Percentiles rank a stretch among this genome's conserved stretches.
Evolutionary conservation across 345 rosid species (phyloP).

Genomic region (Eucalyptus polybractea): DNA sequence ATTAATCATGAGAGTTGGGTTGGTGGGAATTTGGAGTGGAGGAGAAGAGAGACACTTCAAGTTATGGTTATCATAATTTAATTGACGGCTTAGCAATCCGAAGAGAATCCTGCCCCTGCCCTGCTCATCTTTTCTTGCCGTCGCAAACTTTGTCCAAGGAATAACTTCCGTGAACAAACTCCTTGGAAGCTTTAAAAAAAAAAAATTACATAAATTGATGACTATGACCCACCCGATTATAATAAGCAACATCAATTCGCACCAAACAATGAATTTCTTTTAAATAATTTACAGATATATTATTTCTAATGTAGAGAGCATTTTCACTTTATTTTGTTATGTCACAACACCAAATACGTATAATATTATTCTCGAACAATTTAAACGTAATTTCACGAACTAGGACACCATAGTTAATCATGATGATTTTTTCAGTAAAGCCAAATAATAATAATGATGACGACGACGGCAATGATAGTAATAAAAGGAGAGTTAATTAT

Average conservation of each 20-base stretch:
- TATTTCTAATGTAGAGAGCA: not conserved
- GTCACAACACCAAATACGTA: not conserved
- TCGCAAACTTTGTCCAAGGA: not conserved
- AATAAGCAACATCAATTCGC: not conserved
- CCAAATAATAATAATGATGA: not conserved
- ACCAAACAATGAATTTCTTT: not conserved
- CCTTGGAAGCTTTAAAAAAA: not conserved
- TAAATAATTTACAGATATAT: not conserved
- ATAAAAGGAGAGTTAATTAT: not conserved
- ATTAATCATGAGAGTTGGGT: not conserved
- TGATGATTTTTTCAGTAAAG: not conserved
- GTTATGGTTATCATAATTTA: not conserved
- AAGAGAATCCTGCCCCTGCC: not conserved
- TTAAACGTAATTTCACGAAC: not conserved
- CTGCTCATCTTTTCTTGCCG: not conserved
- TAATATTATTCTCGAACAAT: not conserved
- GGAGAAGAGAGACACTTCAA: not conserved
- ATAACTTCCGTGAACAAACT: not conserved
- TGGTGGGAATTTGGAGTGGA: not conserved
- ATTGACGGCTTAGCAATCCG: not conserved
- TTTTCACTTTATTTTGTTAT: accelerated
- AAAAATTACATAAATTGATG: not conserved
- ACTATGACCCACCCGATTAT: not conserved
- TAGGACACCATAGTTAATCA: not conserved
- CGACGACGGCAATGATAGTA: not conserved